Evolutionary conservation across 2,329 filamentous ascomycete genomes (phyloP), one percentile per base, ranked within the genome.

Genomic region (Clathrospora elynae): DNA sequence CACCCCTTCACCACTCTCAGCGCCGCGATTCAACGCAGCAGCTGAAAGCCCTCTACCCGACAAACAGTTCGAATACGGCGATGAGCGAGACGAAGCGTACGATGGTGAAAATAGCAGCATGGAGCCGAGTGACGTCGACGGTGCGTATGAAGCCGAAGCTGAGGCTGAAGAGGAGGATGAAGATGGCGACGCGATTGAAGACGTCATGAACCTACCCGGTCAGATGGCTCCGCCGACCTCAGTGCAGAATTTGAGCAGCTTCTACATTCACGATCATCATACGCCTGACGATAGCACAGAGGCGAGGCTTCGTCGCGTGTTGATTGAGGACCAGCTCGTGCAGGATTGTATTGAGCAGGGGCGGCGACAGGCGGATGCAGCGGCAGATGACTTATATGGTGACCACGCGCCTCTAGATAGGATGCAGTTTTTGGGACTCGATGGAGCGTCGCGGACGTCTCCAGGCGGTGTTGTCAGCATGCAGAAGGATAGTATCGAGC

Each of bases 21-120:
- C 29, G n/a, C 13, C 32, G 12, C 30, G 35, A 2, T 23, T 9
- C 24, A 9, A 14, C 3, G 13, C 16, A 6, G 18, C 40, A 9
- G 11, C 26, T 1, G 25, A 12, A 4, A 3, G 29, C 1, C 31
- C 42, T 6, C 18, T n/a, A n/a, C n/a, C 17, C 7, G 13, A 16
- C 3, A 12, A 16, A 6, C 26, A 25, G 7, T 31, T 30, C 4
- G 26, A 24, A 4, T n/a, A 24, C 9, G 33, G 44, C 11, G 40
- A 48, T 19, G 51, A 59, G 36, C 20, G 13, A 12, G 30, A 47
- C 2, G 40, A 36, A 4, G 53, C 51, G 1, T 57, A 59, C 17
- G 45, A 49, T 29, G 56, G 57, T 9, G 48, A 55, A n/a, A 40
- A 55, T 16, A 46, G 46, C 9, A 55, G 49, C 20, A 55, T 55